A percentile compares a stretch with the other conserved stretches of the same genome.
These are phyloP conservation scores for Spergularia bocconei DNA, from an alignment of 148 eudicot species.

Conservation along the genomic window DNA sequence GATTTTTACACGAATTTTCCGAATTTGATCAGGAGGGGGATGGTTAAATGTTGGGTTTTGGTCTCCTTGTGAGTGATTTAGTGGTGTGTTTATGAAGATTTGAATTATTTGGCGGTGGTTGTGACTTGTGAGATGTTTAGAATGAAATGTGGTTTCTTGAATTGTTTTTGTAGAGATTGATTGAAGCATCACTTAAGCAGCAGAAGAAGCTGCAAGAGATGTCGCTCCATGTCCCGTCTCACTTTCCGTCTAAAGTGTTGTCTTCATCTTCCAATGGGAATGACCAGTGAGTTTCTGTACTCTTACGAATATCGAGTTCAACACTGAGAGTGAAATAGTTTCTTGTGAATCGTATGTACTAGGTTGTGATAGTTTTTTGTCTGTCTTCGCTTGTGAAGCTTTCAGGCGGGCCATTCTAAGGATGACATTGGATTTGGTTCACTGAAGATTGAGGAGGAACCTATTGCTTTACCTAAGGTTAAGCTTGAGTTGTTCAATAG, in stretches of 20 bases:
- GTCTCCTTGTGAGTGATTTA: neutral
- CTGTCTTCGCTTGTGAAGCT: slow-evolving; percentile 28
- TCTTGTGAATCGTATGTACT: neutral
- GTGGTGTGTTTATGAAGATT: too few relatives aligned
- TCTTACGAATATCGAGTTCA: neutral
- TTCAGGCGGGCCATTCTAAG: slow-evolving; percentile 35
- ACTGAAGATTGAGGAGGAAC: slow-evolving; percentile 50
- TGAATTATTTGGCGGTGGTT: neutral
- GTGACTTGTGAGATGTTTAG: slow-evolving; percentile 6
- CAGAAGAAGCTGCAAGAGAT: slow-evolving; percentile 71
- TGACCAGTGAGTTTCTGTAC: slow-evolving; percentile 35
- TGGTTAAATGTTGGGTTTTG: neutral
- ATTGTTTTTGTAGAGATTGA: slow-evolving; percentile 56
- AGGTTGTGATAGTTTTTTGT: neutral
- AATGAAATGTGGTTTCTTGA: neutral
- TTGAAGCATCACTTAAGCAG: slow-evolving; percentile 70
- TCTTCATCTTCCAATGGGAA: slow-evolving; percentile 30
- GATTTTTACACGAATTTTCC: neutral
- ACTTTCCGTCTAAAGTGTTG: slow-evolving; percentile 37
- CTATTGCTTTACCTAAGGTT: slow-evolving; percentile 52
- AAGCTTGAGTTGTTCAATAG: slow-evolving; percentile 15
- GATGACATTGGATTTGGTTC: slow-evolving; percentile 35
- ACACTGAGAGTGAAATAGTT: neutral
- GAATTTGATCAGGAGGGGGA: neutral
- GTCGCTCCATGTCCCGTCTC: slow-evolving; percentile 56